These are phyloP conservation scores for Nannizziopsis arthrosporioides DNA, from an alignment of 2,329 filamentous ascomycete species.

Conservation along the genomic window DNA sequence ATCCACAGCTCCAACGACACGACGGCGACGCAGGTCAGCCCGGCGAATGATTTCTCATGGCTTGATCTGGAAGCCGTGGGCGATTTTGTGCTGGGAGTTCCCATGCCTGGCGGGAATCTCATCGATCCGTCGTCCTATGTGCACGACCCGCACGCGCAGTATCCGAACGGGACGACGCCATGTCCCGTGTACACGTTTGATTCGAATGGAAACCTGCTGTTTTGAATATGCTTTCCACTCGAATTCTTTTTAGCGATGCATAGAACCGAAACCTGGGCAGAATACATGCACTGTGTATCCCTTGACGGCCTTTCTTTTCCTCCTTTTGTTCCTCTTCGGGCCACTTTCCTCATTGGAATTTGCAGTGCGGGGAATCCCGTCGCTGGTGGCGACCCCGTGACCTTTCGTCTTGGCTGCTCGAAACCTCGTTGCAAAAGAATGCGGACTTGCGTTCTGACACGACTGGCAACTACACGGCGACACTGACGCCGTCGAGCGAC, in stretches of 20 bases:
- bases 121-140: conserved; percentile 27
- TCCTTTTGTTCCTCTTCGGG: too few species aligned
- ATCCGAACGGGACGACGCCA: conserved; percentile 21
- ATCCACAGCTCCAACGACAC: conserved; percentile 27
- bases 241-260: background rate
- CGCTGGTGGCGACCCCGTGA: too few species aligned
- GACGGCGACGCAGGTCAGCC: conserved; percentile 30
- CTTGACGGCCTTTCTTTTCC: too few species aligned
- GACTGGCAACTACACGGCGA: too few species aligned
- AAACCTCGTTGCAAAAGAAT: too few species aligned
- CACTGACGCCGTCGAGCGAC: conserved; percentile 2
- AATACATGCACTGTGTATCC: too few species aligned
- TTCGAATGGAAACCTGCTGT: conserved; percentile 22
- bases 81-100: conserved; percentile 43
- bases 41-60: conserved; percentile 50
- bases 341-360: background rate
- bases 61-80: conserved; percentile 49
- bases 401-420: too few species aligned
- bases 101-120: conserved; percentile 26
- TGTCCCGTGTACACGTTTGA: conserved; percentile 35
- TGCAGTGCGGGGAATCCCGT: too few species aligned
- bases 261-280: too few species aligned
- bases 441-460: too few species aligned
- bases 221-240: conserved; percentile 13
- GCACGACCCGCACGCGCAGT: conserved; percentile 21